phyloP scores from a whole-genome alignment of 257 asterid species.

The Przewalskia tangutica region DNA sequence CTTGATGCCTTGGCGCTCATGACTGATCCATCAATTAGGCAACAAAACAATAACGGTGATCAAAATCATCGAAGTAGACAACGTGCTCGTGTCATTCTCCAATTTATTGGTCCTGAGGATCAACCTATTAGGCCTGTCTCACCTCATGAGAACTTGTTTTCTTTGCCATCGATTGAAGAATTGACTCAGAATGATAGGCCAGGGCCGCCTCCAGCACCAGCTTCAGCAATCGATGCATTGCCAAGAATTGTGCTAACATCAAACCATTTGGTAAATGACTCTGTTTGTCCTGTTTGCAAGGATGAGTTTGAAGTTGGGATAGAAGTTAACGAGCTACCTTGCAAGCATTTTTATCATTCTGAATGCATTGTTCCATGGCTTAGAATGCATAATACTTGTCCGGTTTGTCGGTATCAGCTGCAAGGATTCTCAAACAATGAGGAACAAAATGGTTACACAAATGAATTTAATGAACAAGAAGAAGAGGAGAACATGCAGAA shows the following conservation, averaged over 20 bases:
- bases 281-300: slow-evolving; percentile 70
- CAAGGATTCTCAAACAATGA: slow-evolving; percentile 16
- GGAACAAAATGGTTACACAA: slow-evolving; percentile 16
- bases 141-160: slow-evolving; percentile 6
- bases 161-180: slow-evolving; percentile 14
- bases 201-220: slow-evolving; percentile 35
- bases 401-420: slow-evolving; percentile 65
- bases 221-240: slow-evolving; percentile 32
- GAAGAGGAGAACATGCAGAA: slow-evolving; percentile 2
- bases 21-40: slow-evolving; percentile 31
- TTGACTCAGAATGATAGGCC: slow-evolving; percentile 26
- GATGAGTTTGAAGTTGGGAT: slow-evolving; percentile 69
- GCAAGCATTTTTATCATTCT: slow-evolving; percentile 71
- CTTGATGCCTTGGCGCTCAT: slow-evolving; percentile 41
- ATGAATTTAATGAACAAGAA: not conserved
- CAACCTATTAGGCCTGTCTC: slow-evolving; percentile 26
- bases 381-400: slow-evolving; percentile 58
- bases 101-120: slow-evolving; percentile 47
- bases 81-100: slow-evolving; percentile 37
- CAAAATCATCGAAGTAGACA: slow-evolving; percentile 7
- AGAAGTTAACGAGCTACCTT: slow-evolving; percentile 57
- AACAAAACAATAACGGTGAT: not conserved
- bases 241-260: slow-evolving; percentile 31
- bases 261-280: slow-evolving; percentile 30
- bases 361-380: slow-evolving; percentile 86